Evolutionary conservation across 805 yeast species (phyloP).

Genomic region (Ogataea salicorniae): DNA sequence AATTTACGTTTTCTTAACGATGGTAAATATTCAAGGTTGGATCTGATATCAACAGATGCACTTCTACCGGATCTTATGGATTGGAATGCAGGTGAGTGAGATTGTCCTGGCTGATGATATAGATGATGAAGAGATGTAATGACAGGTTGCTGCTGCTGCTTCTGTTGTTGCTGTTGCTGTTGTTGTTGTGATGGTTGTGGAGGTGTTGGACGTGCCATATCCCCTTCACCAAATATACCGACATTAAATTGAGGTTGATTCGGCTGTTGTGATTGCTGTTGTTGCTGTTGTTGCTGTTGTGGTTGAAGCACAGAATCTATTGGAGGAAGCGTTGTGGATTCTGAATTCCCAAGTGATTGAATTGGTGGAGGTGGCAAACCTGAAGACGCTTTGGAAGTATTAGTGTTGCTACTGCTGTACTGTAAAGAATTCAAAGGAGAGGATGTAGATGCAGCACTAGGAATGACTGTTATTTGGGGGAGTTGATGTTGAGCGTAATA

Average conservation of each 20-base stretch:
- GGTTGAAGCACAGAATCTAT: not conserved
- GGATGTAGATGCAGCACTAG: not conserved
- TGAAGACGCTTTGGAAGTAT: no score
- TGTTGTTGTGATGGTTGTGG: not conserved
- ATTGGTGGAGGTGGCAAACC: no score
- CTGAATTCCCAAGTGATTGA: not conserved
- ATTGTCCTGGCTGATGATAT: slow-evolving; percentile 1
- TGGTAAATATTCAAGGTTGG: slow-evolving; percentile 13
- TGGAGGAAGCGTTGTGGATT: slow-evolving; percentile 7
- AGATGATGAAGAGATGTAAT: slow-evolving; percentile 2
- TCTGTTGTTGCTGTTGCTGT: not conserved
- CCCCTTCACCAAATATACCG: slow-evolving; percentile 12
- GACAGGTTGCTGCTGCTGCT: slow-evolving; percentile 9
- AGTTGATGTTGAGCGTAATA: not conserved
- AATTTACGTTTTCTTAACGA: slow-evolving; percentile 24
- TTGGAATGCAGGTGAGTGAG: slow-evolving; percentile 14
- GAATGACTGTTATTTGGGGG: not conserved
- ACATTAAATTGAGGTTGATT: slow-evolving; percentile 15
- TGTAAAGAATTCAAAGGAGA: not conserved
- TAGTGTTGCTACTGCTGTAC: not conserved
- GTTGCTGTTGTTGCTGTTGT: slow-evolving; percentile 3
- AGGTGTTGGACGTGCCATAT: not conserved
- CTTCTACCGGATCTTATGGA: slow-evolving; percentile 18
- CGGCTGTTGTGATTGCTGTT: slow-evolving; percentile 6
- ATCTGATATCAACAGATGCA: slow-evolving; percentile 20